Conservation (phyloP, 352 stramenopile genomes). For the Pythium sukuiense region DNA sequence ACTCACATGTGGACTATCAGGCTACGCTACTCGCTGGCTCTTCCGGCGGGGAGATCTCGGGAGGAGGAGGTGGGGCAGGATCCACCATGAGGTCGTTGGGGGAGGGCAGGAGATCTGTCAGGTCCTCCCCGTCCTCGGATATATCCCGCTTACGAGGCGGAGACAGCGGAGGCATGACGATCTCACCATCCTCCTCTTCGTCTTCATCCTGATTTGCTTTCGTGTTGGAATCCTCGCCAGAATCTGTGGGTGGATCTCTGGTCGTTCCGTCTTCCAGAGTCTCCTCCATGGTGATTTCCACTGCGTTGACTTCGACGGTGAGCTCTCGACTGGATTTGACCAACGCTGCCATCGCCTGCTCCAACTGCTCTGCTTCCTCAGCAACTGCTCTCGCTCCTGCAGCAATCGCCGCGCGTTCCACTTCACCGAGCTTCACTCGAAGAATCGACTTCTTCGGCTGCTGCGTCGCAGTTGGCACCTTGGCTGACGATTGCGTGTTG, state of each 20-base stretch:
- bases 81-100: slow-evolving; percentile 18
- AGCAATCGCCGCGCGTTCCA: slow-evolving; percentile 14
- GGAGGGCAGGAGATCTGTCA: slow-evolving; percentile 5
- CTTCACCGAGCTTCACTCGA: slow-evolving; percentile 19
- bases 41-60: not conserved
- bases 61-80: slow-evolving; percentile 1
- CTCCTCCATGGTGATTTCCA: not conserved
- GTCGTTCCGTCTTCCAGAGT: not conserved
- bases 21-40: not conserved
- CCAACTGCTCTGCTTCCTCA: not conserved
- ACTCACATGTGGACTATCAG: not conserved
- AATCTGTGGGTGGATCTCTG: not conserved
- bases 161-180: slow-evolving; percentile 18
- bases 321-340: not conserved
- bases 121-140: slow-evolving; percentile 18
- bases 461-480: slow-evolving; percentile 2
- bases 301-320: slow-evolving; percentile 3
- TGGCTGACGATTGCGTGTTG: not conserved
- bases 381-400: not conserved
- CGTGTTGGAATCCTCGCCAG: not conserved
- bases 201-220: not conserved
- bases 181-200: slow-evolving; percentile 8
- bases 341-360: not conserved
- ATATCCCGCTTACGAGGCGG: slow-evolving; percentile 26
- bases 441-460: slow-evolving; percentile 29